Evolutionary conservation across 352 stramenopile species (phyloP).

Genomic region (Phytopythium montanum): DNA sequence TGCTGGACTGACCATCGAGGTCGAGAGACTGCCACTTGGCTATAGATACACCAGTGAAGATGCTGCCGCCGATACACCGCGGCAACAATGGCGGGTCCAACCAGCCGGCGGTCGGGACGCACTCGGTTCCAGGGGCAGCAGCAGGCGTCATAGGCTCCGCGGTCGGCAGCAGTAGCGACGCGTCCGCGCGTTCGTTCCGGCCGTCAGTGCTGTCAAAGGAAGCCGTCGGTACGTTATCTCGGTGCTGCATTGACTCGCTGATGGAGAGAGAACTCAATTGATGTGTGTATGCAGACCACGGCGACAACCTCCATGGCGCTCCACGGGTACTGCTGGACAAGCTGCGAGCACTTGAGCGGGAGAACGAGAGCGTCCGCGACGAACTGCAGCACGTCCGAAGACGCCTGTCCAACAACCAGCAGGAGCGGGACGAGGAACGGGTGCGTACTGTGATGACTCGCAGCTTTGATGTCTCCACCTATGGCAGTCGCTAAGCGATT

Average conservation of each 20-base stretch:
- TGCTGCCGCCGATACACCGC: constrained; percentile 7
- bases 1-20: neutral
- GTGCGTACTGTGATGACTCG: constrained; percentile 10
- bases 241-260: neutral
- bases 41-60: neutral
- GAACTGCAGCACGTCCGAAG: constrained; percentile 55
- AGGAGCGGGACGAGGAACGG: constrained; percentile 53
- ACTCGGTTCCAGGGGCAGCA: neutral
- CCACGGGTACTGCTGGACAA: constrained; percentile 25
- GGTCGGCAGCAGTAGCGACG: neutral
- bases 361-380: constrained; percentile 52
- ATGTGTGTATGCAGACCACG: neutral
- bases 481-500: neutral
- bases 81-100: constrained; percentile 3
- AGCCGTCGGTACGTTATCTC: neutral
- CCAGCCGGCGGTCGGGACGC: neutral
- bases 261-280: neutral
- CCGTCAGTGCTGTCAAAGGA: neutral
- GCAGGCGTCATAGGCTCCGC: neutral
- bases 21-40: neutral
- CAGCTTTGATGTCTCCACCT: too few relatives aligned
- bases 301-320: neutral
- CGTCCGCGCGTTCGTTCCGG: neutral
- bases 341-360: constrained; percentile 44
- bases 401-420: constrained; percentile 49